Conservation (phyloP, 176 grass and related monocot species). For the Melocanna baccifera region DNA sequence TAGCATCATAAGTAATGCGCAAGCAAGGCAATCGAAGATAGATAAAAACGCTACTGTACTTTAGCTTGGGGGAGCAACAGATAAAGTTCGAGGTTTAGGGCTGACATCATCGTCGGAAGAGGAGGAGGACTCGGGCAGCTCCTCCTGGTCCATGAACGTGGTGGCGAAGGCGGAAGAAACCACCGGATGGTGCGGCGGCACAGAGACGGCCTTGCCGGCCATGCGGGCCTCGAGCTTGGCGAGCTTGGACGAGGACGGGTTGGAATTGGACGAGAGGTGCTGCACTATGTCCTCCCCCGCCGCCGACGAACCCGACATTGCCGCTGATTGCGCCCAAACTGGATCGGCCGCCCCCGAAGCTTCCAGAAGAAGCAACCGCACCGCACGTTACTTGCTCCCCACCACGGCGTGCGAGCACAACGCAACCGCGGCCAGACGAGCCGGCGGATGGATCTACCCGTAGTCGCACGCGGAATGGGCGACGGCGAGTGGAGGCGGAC, state of each 20-base stretch:
- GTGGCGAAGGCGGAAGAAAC: constrained; percentile 26
- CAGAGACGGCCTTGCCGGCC: constrained; percentile 84
- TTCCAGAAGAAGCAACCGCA: constrained; percentile 28
- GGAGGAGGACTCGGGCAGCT: constrained; percentile 76
- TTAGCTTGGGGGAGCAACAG: neutral
- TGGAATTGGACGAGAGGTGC: constrained; percentile 90
- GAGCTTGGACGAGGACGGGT: constrained; percentile 89
- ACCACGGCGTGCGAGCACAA: neutral
- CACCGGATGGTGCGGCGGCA: constrained; percentile 39
- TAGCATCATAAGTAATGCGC: constrained; percentile 4
- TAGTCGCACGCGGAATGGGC: neutral
- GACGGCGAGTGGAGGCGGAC: neutral
- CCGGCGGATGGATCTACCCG: constrained; percentile 22
- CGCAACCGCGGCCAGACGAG: neutral
- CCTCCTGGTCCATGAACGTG: constrained; percentile 72
- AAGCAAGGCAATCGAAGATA: constrained; percentile 13
- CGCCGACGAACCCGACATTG: constrained; percentile 38
- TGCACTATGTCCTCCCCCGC: constrained; percentile 96
- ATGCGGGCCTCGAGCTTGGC: constrained; percentile 98
- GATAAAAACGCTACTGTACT: neutral
- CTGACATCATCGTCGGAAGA: constrained; percentile 90
- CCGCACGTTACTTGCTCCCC: neutral
- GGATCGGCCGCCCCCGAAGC: constrained; percentile 34
- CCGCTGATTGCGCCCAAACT: constrained; percentile 18
- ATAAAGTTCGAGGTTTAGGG: constrained; percentile 39